These are phyloP conservation scores for Fusarium albosuccineum DNA, from an alignment of 2,329 filamentous ascomycete species.

Conservation along the genomic window DNA sequence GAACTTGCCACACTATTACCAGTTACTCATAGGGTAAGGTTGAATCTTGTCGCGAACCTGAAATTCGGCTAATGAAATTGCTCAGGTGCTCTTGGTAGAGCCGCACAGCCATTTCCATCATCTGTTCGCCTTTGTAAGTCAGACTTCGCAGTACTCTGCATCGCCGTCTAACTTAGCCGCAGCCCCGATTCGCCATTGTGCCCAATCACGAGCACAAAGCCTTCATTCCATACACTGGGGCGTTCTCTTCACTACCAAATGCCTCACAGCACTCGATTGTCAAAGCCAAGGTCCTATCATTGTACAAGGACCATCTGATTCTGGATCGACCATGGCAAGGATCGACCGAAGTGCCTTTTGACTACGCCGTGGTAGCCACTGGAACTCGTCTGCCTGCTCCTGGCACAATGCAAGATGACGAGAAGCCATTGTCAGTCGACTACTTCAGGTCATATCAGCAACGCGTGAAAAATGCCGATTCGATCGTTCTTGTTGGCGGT, in stretches of 20 bases:
- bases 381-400: slow-evolving; percentile 43
- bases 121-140: slow-evolving; percentile 57
- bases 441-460: slow-evolving; percentile 43
- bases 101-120: slow-evolving; percentile 66
- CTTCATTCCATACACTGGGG: slow-evolving; percentile 61
- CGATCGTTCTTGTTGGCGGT: slow-evolving; percentile 44
- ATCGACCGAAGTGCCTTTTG: slow-evolving; percentile 39
- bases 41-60: fast-evolving
- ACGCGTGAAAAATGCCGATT: slow-evolving; percentile 33
- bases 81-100: slow-evolving; percentile 60
- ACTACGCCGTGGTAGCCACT: slow-evolving; percentile 41
- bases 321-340: slow-evolving; percentile 43
- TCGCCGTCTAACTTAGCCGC: not conserved
- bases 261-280: slow-evolving; percentile 37
- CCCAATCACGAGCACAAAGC: slow-evolving; percentile 59
- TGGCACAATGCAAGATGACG: slow-evolving; percentile 43
- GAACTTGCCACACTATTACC: slow-evolving; percentile 39
- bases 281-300: slow-evolving; percentile 30
- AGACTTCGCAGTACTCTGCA: fast-evolving
- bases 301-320: slow-evolving; percentile 36
- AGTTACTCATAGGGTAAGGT: slow-evolving; percentile 39
- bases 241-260: slow-evolving; percentile 35
- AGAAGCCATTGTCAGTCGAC: slow-evolving; percentile 35
- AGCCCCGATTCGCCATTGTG: slow-evolving; percentile 61
- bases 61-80: not conserved